Base-by-base conservation (phyloP, 805 yeast species). In the Maudiozyma serrabonitensis region DNA sequence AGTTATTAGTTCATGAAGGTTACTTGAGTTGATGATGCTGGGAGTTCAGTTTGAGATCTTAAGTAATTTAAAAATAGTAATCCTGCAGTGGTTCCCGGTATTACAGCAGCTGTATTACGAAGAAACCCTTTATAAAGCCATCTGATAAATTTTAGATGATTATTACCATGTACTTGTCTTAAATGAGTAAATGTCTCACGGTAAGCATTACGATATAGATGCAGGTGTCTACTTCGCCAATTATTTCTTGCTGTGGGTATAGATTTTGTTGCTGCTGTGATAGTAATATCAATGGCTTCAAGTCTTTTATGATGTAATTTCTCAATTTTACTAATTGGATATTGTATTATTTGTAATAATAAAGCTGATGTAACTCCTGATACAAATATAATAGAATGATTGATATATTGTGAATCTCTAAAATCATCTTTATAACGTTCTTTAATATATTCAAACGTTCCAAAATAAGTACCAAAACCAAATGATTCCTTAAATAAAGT, bases 291-390 rank as follows among this genome's bases (percentile, higher is more conserved):
- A 11, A 44, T 16, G 11, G 91, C 84, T 64, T 88, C 96, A 19
- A 89, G 70, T 52, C 95, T 73, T 34, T 88, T 76, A 41, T 85
- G 70, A 64, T 90, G 95, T 28, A 90, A 71, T 55, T 80, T 81
- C 58, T 91, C 97, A 38, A 90, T 68, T 63, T 85, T 87, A 23
- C 80, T 71, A 34, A 91, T 71, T 0, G 98, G 98, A 56, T 83
- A 88, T 58, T 88, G 96, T 5, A 90, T 81, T 3, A 82, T 74
- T 52, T 90, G 80, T 19, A 90, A 69, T 0, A 87, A 72, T 18
- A 82, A 70, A 0, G 96, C 91, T 0, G 97, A 96, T 6, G 84
- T 73, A 9, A 93, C 87, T 18, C 98, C 98, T 0, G 95, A 96
- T 7, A 84, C 57, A 28, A 91, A 73, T 4, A 88, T 78, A 34